Evolutionary conservation across 306 rosid species (phyloP).

Genomic region (Alnus rubra): DNA sequence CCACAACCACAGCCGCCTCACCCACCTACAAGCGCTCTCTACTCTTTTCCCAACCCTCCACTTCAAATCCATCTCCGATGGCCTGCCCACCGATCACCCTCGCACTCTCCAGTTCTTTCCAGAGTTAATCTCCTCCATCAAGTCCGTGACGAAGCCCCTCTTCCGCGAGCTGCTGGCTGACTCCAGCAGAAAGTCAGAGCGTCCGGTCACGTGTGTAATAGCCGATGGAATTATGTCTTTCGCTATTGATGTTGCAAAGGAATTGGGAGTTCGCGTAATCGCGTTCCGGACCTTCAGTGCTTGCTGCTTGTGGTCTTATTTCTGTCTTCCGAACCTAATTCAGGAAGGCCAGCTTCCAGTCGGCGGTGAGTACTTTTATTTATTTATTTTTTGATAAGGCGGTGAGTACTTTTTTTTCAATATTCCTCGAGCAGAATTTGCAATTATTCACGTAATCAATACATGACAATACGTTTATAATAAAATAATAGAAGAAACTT

Average conservation of each 20-base stretch:
- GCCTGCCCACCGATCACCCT: conserved; percentile 4
- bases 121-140: background rate
- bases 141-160: background rate
- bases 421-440: too few species aligned
- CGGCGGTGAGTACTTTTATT: background rate
- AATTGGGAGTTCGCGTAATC: background rate
- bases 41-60: conserved; percentile 17
- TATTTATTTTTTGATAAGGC: too few species aligned
- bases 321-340: background rate
- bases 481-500: too few species aligned
- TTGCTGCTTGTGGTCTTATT: background rate
- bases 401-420: too few species aligned
- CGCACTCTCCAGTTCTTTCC: conserved; percentile 19
- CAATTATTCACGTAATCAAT: too few species aligned
- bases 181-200: background rate
- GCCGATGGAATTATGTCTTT: background rate
- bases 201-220: background rate
- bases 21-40: conserved; percentile 1
- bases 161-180: background rate
- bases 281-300: background rate
- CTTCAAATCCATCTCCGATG: conserved; percentile 20
- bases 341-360: background rate
- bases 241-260: background rate
- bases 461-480: too few species aligned
- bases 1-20: conserved; percentile 11